Conservation (phyloP, 768 basidiomycete species). For the Phlegmacium glaucopus region DNA sequence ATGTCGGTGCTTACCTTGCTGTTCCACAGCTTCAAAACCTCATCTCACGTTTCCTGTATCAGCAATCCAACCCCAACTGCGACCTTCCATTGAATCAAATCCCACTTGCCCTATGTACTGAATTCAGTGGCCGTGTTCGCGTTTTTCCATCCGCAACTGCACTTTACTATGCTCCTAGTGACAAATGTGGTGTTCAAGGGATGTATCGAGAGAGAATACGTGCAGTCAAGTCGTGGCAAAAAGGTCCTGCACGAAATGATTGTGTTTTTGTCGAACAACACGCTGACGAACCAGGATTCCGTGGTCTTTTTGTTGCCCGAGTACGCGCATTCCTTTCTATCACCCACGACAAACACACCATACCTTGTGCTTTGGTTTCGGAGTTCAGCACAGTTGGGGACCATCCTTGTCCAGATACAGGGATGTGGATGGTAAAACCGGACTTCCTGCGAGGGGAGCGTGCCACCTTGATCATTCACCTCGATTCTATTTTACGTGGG, state of each 20-base stretch:
- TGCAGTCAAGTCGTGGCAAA: slow-evolving; percentile 17
- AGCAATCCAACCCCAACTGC: slow-evolving; percentile 2
- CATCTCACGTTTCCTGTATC: slow-evolving; percentile 16
- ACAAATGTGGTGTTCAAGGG: slow-evolving; percentile 20
- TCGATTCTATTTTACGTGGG: slow-evolving; percentile 25
- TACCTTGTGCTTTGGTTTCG: slow-evolving; percentile 28
- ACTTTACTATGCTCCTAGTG: slow-evolving; percentile 23
- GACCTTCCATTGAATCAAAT: slow-evolving; percentile 3
- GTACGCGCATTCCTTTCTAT: slow-evolving; percentile 28
- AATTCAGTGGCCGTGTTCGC: slow-evolving; percentile 12
- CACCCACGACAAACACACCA: slow-evolving; percentile 1
- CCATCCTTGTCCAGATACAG: slow-evolving; percentile 23
- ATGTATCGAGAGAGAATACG: slow-evolving; percentile 27
- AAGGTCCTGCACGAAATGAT: slow-evolving; percentile 17
- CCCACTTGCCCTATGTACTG: slow-evolving; percentile 4
- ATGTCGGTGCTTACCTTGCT: too few species aligned
- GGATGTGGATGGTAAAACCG: slow-evolving; percentile 21
- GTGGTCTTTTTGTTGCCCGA: slow-evolving; percentile 21
- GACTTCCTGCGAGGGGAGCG: slow-evolving; percentile 4
- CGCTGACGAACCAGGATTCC: slow-evolving; percentile 10
- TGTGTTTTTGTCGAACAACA: slow-evolving; percentile 20
- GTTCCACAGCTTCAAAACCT: too few species aligned
- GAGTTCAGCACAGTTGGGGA: slow-evolving; percentile 22
- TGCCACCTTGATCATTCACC: slow-evolving; percentile 17
- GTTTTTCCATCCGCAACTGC: slow-evolving; percentile 24